Evolutionary conservation across 139 green algal species (phyloP).

Genomic region (Tetraselmis chui): DNA sequence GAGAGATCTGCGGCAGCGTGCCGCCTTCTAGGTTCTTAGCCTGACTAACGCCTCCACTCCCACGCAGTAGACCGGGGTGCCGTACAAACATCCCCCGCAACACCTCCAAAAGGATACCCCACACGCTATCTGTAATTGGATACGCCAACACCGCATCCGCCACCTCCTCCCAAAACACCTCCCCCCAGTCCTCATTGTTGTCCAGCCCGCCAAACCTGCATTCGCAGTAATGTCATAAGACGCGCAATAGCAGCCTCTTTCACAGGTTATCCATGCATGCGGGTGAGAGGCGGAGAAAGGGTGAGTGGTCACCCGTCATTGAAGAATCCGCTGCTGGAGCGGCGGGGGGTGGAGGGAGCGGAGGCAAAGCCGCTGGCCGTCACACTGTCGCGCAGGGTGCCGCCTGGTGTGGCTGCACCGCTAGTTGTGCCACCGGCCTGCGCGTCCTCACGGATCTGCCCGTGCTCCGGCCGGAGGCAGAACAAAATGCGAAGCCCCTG

Average conservation of each 20-base stretch:
- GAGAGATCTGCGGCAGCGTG: background rate
- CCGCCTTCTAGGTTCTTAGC: background rate
- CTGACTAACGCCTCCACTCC: background rate
- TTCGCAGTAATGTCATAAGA: constrained; percentile 17
- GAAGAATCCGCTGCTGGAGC: background rate
- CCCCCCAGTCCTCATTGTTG: background rate
- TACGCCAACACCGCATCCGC: constrained; percentile 23
- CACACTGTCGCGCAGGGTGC: background rate
- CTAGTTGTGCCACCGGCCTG: background rate
- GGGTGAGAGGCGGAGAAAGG: no score
- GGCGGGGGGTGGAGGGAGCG: background rate
- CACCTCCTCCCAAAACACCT: constrained; percentile 11
- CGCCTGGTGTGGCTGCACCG: background rate
- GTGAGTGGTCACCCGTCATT: background rate
- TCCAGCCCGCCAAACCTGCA: background rate
- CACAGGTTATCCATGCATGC: no score
- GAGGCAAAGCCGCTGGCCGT: background rate
- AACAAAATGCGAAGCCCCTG: constrained; percentile 31
- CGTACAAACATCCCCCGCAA: constrained; percentile 10
- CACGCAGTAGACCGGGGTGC: background rate
- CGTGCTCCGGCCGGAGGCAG: constrained; percentile 5
- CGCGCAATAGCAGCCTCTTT: no score
- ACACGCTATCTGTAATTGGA: constrained; percentile 12
- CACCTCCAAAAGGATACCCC: constrained; percentile 29
- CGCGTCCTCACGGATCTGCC: background rate